Evolutionary conservation across 2,329 filamentous ascomycete genomes (phyloP).

Genomic region (Penicillium griseofulvum): DNA sequence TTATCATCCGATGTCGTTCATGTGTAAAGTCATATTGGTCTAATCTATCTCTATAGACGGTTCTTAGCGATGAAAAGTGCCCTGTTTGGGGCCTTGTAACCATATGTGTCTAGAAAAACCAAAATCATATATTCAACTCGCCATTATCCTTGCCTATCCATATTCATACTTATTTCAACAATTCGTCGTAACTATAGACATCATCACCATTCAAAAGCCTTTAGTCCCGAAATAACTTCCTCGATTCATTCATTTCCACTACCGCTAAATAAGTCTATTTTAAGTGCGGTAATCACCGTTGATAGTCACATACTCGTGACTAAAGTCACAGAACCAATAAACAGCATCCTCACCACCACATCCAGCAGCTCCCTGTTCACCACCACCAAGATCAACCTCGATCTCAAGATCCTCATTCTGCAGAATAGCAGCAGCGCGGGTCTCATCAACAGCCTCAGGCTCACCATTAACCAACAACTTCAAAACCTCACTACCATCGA

Average conservation of each 20-base stretch:
- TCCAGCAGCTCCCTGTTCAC: constrained; percentile 40
- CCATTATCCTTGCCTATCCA: constrained; percentile 4
- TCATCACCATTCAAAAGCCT: neutral
- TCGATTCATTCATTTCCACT: neutral
- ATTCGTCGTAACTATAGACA: neutral
- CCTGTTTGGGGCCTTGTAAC: constrained; percentile 34
- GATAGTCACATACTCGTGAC: constrained; percentile 68
- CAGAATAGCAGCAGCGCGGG: constrained; percentile 57
- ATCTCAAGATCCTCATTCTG: constrained; percentile 64
- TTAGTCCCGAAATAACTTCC: neutral
- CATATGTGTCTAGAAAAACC: constrained; percentile 33
- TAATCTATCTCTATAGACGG: constrained; percentile 1
- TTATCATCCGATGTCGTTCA: neutral
- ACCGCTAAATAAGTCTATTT: constrained; percentile 4
- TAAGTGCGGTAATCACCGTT: constrained; percentile 66
- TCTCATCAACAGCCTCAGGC: constrained; percentile 61
- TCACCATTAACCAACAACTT: constrained; percentile 61
- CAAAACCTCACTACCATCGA: constrained; percentile 56
- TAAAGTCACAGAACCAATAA: constrained; percentile 67
- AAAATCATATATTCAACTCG: constrained; percentile 23
- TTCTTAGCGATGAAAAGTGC: constrained; percentile 29
- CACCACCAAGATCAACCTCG: constrained; percentile 57
- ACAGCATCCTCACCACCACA: constrained; percentile 53
- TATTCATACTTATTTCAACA: neutral
- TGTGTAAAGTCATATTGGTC: constrained; percentile 9